Conservation (phyloP, 306 rosid genomes). For the Corylus heterophylla region DNA sequence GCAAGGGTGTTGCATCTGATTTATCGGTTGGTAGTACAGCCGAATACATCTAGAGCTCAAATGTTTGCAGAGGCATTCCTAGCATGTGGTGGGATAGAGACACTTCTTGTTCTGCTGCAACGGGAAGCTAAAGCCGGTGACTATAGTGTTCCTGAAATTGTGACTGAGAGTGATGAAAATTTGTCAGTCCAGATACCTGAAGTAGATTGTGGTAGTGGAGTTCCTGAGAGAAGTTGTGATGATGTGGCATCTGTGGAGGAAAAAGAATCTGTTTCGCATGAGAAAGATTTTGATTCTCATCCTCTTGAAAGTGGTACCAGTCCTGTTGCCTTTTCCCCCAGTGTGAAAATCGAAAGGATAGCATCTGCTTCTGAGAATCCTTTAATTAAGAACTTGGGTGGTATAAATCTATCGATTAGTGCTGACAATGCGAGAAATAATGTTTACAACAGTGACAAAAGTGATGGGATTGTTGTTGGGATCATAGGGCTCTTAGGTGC, state of each 20-base stretch:
- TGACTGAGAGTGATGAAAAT: conserved; percentile 35
- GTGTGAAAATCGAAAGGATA: conserved; percentile 47
- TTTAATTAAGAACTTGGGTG: conserved; percentile 73
- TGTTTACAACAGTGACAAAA: conserved; percentile 82
- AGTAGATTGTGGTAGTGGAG: conserved; percentile 39
- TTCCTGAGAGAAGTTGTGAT: conserved; percentile 41
- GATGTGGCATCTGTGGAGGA: conserved; percentile 44
- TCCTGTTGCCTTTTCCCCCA: conserved; percentile 45
- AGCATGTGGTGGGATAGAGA: conserved; percentile 87
- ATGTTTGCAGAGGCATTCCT: conserved; percentile 88
- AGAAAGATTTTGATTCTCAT: conserved; percentile 52
- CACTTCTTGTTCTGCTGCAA: conserved; percentile 89
- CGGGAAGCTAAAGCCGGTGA: conserved; percentile 90
- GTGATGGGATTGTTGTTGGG: conserved; percentile 90
- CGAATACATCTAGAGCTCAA: conserved; percentile 78
- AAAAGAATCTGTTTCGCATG: conserved; percentile 40
- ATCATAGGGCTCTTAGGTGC: conserved; percentile 84
- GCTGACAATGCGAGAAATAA: conserved; percentile 95
- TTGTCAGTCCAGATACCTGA: conserved; percentile 32
- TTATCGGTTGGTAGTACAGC: conserved; percentile 91
- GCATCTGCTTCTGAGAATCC: conserved; percentile 56
- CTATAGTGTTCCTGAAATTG: conserved; percentile 47
- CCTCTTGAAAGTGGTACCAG: conserved; percentile 43
- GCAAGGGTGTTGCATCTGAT: conserved; percentile 90
- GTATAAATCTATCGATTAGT: conserved; percentile 83